phyloP scores from a whole-genome alignment of 805 yeast genomes.

The Wickerhamomyces subpelliculosus region DNA sequence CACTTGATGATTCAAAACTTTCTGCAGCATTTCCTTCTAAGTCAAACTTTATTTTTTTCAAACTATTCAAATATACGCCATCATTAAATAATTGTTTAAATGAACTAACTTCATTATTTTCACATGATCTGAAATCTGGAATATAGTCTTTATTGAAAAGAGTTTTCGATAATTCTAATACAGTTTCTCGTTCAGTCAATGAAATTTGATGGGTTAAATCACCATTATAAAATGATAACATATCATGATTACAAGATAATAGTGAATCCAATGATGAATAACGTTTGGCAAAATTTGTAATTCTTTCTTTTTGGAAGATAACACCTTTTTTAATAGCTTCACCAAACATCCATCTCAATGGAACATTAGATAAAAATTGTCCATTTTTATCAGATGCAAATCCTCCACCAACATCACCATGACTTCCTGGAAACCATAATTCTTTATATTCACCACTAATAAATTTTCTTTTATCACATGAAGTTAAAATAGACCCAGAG shows the following conservation, averaged over 20 bases:
- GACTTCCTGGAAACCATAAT: constrained; percentile 65
- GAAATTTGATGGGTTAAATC: constrained; percentile 9
- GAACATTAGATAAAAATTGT: constrained; percentile 38
- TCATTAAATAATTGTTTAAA: constrained; percentile 9
- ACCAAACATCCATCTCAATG: constrained; percentile 56
- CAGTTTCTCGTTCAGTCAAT: constrained; percentile 4
- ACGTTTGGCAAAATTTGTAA: constrained; percentile 33
- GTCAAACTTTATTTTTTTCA: constrained; percentile 10
- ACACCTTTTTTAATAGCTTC: constrained; percentile 49
- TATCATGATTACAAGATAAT: constrained; percentile 46
- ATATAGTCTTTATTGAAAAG: constrained; percentile 2
- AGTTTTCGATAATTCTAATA: constrained; percentile 7
- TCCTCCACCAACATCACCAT: constrained; percentile 66
- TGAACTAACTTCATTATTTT: background rate
- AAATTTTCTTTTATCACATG: constrained; percentile 20
- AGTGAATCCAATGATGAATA: constrained; percentile 35
- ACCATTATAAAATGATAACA: constrained; percentile 25
- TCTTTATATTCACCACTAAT: constrained; percentile 36
- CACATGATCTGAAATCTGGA: constrained; percentile 13
- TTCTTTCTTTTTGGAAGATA: constrained; percentile 31
- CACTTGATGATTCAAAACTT: background rate
- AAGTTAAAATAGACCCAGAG: too few species aligned
- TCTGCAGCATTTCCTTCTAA: background rate
- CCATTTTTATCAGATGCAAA: constrained; percentile 44
- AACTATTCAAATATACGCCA: constrained; percentile 12